These are phyloP conservation scores for Cardiospermum halicacabum DNA, from an alignment of 345 rosid genomes.

Conservation along the genomic window DNA sequence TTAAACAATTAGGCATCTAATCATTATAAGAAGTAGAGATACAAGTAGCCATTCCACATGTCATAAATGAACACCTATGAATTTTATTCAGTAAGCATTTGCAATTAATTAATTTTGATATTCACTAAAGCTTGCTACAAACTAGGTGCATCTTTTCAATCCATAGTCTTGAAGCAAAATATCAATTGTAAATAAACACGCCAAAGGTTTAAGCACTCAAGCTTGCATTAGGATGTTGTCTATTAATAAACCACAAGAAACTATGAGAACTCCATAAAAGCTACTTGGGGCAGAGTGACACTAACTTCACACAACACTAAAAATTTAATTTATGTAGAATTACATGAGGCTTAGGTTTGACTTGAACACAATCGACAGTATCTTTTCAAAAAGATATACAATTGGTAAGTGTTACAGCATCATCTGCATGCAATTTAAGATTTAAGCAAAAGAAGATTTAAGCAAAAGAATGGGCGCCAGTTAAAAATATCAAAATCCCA, in stretches of 20 bases:
- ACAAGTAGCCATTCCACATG: neutral
- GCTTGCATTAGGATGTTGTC: neutral
- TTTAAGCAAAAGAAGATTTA: no score
- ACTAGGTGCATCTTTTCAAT: neutral
- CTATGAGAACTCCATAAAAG: neutral
- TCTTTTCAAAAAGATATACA: no score
- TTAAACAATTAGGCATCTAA: neutral
- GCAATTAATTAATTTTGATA: neutral
- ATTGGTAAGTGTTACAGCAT: no score
- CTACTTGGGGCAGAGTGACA: neutral
- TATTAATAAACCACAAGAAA: neutral
- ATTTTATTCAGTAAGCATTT: neutral
- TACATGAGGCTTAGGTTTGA: no score
- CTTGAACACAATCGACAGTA: no score
- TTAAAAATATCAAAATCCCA: no score
- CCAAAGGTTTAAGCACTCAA: neutral
- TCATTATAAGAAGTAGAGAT: neutral
- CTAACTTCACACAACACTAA: neutral
- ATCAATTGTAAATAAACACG: neutral
- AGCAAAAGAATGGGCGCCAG: no score
- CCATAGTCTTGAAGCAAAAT: neutral
- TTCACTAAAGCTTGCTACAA: neutral
- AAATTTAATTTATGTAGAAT: neutral
- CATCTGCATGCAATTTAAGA: no score
- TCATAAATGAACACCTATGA: neutral